phyloP scores from a whole-genome alignment of 257 asterid genomes.

The Ilex asprella region DNA sequence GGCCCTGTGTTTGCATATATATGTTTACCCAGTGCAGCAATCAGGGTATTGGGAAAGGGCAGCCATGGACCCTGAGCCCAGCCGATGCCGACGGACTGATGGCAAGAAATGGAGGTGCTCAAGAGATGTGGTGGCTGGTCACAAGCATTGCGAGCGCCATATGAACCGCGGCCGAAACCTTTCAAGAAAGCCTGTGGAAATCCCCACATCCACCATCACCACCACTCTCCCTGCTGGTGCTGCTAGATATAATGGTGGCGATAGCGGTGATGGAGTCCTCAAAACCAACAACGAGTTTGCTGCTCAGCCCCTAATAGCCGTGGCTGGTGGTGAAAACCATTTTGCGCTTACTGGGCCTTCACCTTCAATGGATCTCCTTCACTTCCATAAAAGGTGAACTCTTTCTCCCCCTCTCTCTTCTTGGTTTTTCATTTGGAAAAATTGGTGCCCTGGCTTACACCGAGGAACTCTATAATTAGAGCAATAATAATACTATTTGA shows the following conservation, averaged over 20 bases:
- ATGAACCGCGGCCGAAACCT: conserved; percentile 91
- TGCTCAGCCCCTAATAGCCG: conserved; percentile 9
- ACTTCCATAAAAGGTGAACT: conserved; percentile 51
- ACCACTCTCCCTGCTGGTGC: not conserved
- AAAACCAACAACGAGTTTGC: conserved; percentile 6
- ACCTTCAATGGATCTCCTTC: conserved; percentile 59
- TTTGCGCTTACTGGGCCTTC: conserved; percentile 48
- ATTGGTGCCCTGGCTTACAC: too few relatives aligned
- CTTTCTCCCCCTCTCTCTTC: not conserved
- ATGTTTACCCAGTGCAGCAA: conserved; percentile 48
- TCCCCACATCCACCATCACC: conserved; percentile 40
- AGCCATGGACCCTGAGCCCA: conserved; percentile 95
- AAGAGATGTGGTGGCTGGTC: conserved; percentile 78
- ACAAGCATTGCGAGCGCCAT: conserved; percentile 92
- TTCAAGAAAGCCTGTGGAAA: conserved; percentile 99
- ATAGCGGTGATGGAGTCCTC: conserved; percentile 9
- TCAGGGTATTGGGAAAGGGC: conserved; percentile 72
- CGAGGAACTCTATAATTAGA: too few relatives aligned
- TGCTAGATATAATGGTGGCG: not conserved
- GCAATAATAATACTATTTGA: too few relatives aligned
- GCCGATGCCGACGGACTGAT: conserved; percentile 89
- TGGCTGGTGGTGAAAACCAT: conserved; percentile 15
- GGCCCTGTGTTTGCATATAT: not conserved
- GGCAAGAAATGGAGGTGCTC: conserved; percentile 99
- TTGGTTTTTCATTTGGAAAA: not conserved